These are phyloP conservation scores for Pyrus bretschneideri DNA, from an alignment of 306 rosid species.

Conservation along the genomic window DNA sequence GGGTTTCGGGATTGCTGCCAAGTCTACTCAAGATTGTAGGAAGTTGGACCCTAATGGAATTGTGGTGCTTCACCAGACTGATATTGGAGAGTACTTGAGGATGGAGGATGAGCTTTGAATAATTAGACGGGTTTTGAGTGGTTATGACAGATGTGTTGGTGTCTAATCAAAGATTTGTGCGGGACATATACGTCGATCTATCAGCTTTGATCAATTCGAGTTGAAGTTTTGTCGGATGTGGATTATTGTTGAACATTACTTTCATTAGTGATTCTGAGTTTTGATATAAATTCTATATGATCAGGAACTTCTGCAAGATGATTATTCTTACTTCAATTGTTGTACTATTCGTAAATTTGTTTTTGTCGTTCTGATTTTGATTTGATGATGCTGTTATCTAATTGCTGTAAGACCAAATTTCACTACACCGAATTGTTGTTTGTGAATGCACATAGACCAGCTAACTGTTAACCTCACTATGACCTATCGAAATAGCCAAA, in stretches of 20 bases:
- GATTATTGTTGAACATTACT: neutral
- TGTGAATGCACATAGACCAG: no score
- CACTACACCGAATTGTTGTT: neutral
- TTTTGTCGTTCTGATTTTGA: no score
- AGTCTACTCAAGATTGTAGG: slow-evolving; percentile 90
- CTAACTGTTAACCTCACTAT: no score
- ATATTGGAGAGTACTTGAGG: slow-evolving; percentile 88
- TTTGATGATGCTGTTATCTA: no score
- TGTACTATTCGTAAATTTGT: neutral
- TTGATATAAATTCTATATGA: neutral
- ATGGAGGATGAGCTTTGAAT: slow-evolving; percentile 87
- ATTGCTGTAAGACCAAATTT: neutral
- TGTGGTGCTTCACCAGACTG: slow-evolving; percentile 82
- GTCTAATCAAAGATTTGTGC: neutral
- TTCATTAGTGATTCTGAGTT: neutral
- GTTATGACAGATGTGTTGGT: neutral
- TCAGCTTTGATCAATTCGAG: neutral
- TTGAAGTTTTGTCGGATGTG: neutral
- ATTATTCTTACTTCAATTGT: neutral
- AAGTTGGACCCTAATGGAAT: slow-evolving; percentile 87
- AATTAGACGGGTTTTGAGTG: neutral
- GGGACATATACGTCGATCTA: neutral
- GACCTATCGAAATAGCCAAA: no score
- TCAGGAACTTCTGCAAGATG: neutral
- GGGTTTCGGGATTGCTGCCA: slow-evolving; percentile 85